phyloP scores from a whole-genome alignment of 257 asterid genomes.

The Solanum ossicruentum region DNA sequence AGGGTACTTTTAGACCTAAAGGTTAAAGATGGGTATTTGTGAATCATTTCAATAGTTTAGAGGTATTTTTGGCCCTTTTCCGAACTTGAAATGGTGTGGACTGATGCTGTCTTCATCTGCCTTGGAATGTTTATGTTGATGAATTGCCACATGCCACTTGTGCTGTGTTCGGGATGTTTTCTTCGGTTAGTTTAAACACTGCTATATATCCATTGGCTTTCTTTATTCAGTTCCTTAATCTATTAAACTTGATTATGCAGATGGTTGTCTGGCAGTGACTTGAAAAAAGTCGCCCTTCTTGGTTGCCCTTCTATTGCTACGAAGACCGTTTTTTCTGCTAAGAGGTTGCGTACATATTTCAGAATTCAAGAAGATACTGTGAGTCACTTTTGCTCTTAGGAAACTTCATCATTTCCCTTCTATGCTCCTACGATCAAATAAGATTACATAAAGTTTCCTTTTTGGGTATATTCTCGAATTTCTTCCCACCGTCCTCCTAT shows the following conservation, averaged over 20 bases:
- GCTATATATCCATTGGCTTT: neutral
- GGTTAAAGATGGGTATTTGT: neutral
- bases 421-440: neutral
- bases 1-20: neutral
- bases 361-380: constrained; percentile 52
- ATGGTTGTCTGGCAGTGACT: constrained; percentile 83
- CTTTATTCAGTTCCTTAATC: neutral
- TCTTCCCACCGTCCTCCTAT: neutral
- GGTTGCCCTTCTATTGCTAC: constrained; percentile 68
- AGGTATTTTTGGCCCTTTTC: neutral
- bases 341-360: constrained; percentile 57
- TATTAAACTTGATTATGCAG: constrained; percentile 28
- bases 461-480: neutral
- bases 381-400: constrained; percentile 7
- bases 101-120: neutral
- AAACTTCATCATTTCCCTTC: neutral
- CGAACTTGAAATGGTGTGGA: neutral
- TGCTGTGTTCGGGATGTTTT: neutral
- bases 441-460: neutral
- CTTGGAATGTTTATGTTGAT: neutral
- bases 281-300: constrained; percentile 56
- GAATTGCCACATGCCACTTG: neutral
- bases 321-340: constrained; percentile 36
- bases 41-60: neutral
- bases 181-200: neutral